phyloP scores from a whole-genome alignment of 2,329 filamentous ascomycete genomes.

The Camillea tinctor region DNA sequence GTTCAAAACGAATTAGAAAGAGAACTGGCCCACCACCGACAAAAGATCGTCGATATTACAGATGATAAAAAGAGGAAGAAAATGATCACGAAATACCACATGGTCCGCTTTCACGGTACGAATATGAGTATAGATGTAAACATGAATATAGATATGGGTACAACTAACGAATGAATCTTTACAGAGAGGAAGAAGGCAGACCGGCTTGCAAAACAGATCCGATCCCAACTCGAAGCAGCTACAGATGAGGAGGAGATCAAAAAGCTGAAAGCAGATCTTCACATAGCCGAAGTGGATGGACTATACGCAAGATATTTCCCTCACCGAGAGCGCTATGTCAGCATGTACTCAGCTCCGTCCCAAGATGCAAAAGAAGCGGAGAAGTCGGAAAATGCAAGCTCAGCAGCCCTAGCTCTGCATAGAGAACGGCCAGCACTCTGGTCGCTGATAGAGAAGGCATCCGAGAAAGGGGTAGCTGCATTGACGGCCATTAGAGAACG shows the following conservation, averaged over 20 bases:
- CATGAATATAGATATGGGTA: too few relatives aligned
- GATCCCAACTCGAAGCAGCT: conserved; percentile 53
- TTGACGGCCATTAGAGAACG: conserved; percentile 30
- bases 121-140: too few relatives aligned
- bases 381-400: conserved; percentile 40
- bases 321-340: conserved; percentile 68
- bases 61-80: conserved; percentile 61
- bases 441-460: conserved; percentile 63
- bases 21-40: conserved; percentile 65
- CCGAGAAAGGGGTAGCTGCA: conserved; percentile 36
- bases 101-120: conserved; percentile 83
- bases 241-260: conserved; percentile 51
- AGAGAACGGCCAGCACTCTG: conserved; percentile 61
- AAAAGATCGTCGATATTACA: conserved; percentile 59
- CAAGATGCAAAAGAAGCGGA: conserved; percentile 35
- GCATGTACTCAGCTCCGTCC: conserved; percentile 50
- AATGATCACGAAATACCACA: conserved; percentile 79
- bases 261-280: conserved; percentile 56
- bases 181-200: conserved; percentile 71
- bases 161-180: conserved; percentile 10
- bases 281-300: conserved; percentile 69
- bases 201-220: conserved; percentile 63
- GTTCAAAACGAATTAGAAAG: conserved; percentile 69
- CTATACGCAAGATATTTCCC: conserved; percentile 75
- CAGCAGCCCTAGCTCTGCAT: conserved; percentile 42